These are phyloP conservation scores for Aquanectria penicillioides DNA, from an alignment of 2,329 filamentous ascomycete genomes.

Conservation along the genomic window DNA sequence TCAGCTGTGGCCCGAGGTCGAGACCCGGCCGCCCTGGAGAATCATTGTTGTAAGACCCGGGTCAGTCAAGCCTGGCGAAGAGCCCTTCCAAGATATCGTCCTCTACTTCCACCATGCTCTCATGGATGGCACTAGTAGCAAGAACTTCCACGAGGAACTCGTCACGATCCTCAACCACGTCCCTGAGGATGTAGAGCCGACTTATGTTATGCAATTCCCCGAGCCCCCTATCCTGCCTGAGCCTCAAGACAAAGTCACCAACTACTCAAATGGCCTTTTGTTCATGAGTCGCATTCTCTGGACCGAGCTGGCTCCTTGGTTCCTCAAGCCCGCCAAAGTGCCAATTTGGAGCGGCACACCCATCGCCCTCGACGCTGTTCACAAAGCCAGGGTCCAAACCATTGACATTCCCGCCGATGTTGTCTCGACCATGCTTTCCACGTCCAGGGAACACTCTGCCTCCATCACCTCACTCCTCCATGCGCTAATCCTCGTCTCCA, in stretches of 20 bases:
- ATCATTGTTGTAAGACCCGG: slow-evolving; percentile 49
- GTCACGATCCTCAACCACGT: slow-evolving; percentile 52
- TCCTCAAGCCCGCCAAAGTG: slow-evolving; percentile 45
- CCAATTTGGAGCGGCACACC: slow-evolving; percentile 51
- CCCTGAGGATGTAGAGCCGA: neutral
- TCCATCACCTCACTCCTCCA: slow-evolving; percentile 63
- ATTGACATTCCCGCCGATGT: slow-evolving; percentile 47
- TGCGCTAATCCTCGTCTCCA: slow-evolving; percentile 53
- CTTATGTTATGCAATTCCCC: slow-evolving; percentile 40
- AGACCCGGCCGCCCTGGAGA: slow-evolving; percentile 58
- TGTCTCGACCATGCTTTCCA: slow-evolving; percentile 47
- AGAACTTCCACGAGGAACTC: slow-evolving; percentile 60
- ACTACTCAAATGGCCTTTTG: slow-evolving; percentile 50
- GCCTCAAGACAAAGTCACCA: slow-evolving; percentile 53
- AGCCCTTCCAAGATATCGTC: slow-evolving; percentile 50
- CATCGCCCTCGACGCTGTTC: slow-evolving; percentile 48
- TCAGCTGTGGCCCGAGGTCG: slow-evolving; percentile 52
- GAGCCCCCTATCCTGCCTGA: slow-evolving; percentile 47
- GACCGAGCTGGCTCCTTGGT: slow-evolving; percentile 51
- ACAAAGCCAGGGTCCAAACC: slow-evolving; percentile 49
- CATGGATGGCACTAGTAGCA: slow-evolving; percentile 60
- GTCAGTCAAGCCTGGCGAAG: slow-evolving; percentile 11
- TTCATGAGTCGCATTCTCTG: slow-evolving; percentile 56
- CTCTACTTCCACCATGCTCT: slow-evolving; percentile 65
- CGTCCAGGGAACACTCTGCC: slow-evolving; percentile 52